Base-by-base conservation (phyloP, 2,329 filamentous ascomycete genomes). In the Eurotiales sp. region DNA sequence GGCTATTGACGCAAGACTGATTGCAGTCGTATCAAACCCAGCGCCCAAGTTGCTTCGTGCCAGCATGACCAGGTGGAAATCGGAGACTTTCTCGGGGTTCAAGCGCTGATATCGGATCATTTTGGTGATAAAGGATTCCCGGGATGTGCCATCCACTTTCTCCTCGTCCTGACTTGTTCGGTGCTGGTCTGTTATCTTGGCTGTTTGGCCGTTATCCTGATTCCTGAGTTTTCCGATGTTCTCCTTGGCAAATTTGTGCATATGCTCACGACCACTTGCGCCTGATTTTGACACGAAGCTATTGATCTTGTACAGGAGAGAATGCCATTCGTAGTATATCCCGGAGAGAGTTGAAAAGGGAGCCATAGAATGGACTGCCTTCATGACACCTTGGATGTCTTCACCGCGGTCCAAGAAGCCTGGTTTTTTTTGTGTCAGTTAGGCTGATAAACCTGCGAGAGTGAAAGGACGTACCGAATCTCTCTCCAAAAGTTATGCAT, bases 321-420 rank as follows among this genome's bases (percentile, higher is more conserved):
- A 58, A 51, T 77, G 73, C 57, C 70, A 62, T 53, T 65, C 61
- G 0, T 69, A 66, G 52, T 70, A 76, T n/a, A 77, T 60, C 0
- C 75, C 76, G 0, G 71, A 60, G 3, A 74, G 59, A 0, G 68
- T 70, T 11, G 66, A 64, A 56, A 77, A 77, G 1, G 52, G 34
- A 21, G 66, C 49, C 3, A 68, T 54, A 1, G 57, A 53, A 46
- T 75, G 64, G 12, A 78, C 60, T 0, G 69, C 67, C 8, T 47
- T 21, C 14, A 79, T 76, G 0, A 77, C 61, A 0, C 68, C 70
- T 6, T 69, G 67, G 1, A 76, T 69, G 44, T 80, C 78, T 2
- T 72, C 62, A 0, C 75, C 77, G 7, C 57, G 49, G 21, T 78
- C 73, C 0, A 80, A 61, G 49, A 79, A 77, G 0, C 76, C 77